phyloP scores from a whole-genome alignment of 768 basidiomycete species.

The Auricularia heimuer region DNA sequence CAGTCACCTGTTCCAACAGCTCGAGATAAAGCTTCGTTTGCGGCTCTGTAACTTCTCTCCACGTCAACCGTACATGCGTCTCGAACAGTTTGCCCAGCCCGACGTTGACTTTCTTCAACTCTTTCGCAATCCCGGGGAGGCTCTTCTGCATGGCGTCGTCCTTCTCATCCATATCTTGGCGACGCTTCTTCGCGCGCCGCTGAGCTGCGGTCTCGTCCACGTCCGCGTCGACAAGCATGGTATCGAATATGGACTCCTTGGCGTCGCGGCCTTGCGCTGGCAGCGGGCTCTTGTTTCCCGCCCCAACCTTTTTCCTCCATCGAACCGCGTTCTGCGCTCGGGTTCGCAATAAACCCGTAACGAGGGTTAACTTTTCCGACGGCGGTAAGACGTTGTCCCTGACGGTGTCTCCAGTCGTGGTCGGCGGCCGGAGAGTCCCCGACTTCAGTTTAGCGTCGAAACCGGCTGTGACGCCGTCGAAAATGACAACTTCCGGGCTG shows the following conservation, averaged over 20 bases:
- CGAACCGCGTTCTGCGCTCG: not conserved
- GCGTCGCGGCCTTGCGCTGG: not conserved
- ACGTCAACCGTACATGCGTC: not conserved
- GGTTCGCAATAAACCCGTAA: not conserved
- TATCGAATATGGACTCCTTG: not conserved
- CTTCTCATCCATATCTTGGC: not conserved
- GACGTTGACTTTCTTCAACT: not conserved
- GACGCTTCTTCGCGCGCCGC: not conserved
- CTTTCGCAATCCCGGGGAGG: not conserved
- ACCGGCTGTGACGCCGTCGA: too few species aligned
- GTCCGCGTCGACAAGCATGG: not conserved
- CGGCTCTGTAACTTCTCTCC: not conserved
- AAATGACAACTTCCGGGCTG: constrained; percentile 9
- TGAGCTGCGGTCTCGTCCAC: not conserved
- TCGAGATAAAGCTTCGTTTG: not conserved
- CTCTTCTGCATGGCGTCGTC: not conserved
- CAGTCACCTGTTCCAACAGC: not conserved
- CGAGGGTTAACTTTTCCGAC: not conserved
- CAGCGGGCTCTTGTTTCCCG: not conserved
- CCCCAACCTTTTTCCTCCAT: not conserved
- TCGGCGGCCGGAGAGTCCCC: too few species aligned
- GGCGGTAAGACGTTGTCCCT: too few species aligned
- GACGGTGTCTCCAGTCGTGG: too few species aligned
- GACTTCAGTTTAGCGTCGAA: constrained; percentile 11
- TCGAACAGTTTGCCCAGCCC: not conserved